Evolutionary conservation across 2,329 filamentous ascomycete species (phyloP).

Genomic region (Xylariales sp.): DNA sequence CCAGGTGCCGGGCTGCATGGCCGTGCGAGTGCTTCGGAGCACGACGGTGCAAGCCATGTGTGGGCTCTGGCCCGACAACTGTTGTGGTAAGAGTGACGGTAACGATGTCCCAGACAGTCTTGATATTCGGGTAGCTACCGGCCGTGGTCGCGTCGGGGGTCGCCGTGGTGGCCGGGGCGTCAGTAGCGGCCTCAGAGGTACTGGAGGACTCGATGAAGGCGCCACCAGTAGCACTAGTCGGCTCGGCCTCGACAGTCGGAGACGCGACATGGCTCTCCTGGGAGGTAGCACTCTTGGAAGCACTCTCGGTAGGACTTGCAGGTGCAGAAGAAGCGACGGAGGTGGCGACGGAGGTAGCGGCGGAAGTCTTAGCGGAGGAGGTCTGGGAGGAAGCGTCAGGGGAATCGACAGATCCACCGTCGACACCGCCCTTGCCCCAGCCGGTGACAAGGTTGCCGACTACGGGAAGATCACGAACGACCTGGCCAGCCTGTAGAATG

Average conservation of each 20-base stretch:
- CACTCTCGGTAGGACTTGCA: slow-evolving; percentile 13
- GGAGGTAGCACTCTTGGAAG: slow-evolving; percentile 16
- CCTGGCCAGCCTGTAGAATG: slow-evolving; percentile 53
- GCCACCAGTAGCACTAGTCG: slow-evolving; percentile 46
- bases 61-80: slow-evolving; percentile 34
- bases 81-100: slow-evolving; percentile 55
- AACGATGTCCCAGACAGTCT: slow-evolving; percentile 59
- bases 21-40: slow-evolving; percentile 42
- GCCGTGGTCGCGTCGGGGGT: slow-evolving; percentile 37
- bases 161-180: slow-evolving; percentile 39
- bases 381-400: slow-evolving; percentile 27
- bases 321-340: neutral
- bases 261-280: slow-evolving; percentile 26
- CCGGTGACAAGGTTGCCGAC: slow-evolving; percentile 63
- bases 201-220: slow-evolving; percentile 50
- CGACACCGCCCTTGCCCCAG: slow-evolving; percentile 58
- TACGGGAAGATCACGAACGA: slow-evolving; percentile 63
- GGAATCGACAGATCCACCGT: slow-evolving; percentile 31
- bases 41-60: slow-evolving; percentile 39
- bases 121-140: slow-evolving; percentile 45
- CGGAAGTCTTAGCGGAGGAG: slow-evolving; percentile 21
- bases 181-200: slow-evolving; percentile 37
- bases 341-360: slow-evolving; percentile 5
- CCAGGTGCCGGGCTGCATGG: slow-evolving; percentile 42
- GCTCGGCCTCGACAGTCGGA: slow-evolving; percentile 28